phyloP scores from a whole-genome alignment of 352 stramenopile species.

The Globisporangium irregulare region DNA sequence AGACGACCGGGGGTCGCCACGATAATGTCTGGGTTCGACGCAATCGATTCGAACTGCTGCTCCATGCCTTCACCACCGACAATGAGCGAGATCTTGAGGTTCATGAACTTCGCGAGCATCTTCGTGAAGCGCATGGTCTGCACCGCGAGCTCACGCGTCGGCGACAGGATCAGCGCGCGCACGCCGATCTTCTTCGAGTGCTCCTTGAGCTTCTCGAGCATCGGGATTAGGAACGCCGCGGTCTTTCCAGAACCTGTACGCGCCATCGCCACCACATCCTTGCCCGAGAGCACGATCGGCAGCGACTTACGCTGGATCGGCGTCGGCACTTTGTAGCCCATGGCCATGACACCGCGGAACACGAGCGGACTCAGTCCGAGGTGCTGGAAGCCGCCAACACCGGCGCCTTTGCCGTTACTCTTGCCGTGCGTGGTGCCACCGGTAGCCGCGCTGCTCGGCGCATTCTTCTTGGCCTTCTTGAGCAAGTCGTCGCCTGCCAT shows the following conservation, averaged over 20 bases:
- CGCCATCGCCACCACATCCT: slow-evolving; percentile 98
- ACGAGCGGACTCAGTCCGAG: slow-evolving; percentile 73
- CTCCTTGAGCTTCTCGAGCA: slow-evolving; percentile 96
- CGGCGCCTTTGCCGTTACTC: slow-evolving; percentile 74
- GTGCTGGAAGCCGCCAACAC: slow-evolving; percentile 82
- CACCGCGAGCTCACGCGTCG: slow-evolving; percentile 97
- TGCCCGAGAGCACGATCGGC: slow-evolving; percentile 94
- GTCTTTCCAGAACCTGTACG: slow-evolving; percentile 98
- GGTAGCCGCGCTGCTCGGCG: slow-evolving; percentile 12
- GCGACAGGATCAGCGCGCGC: slow-evolving; percentile 91
- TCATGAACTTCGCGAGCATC: slow-evolving; percentile 90
- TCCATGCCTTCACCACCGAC: slow-evolving; percentile 98
- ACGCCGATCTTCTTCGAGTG: slow-evolving; percentile 89
- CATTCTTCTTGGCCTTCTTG: slow-evolving; percentile 44
- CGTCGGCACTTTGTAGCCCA: slow-evolving; percentile 97
- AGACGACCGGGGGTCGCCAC: slow-evolving; percentile 94
- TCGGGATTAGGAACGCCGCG: slow-evolving; percentile 96
- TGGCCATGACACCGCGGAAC: slow-evolving; percentile 88
- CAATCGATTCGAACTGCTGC: slow-evolving; percentile 96
- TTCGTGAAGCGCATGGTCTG: slow-evolving; percentile 94
- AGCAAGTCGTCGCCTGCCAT: slow-evolving; percentile 75
- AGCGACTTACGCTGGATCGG: slow-evolving; percentile 99
- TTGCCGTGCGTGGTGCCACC: slow-evolving; percentile 62
- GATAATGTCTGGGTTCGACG: slow-evolving; percentile 92
- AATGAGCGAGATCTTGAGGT: slow-evolving; percentile 91